These are phyloP conservation scores for Hysterium pulicare DNA, from an alignment of 2,329 filamentous ascomycete species.

Conservation along the genomic window DNA sequence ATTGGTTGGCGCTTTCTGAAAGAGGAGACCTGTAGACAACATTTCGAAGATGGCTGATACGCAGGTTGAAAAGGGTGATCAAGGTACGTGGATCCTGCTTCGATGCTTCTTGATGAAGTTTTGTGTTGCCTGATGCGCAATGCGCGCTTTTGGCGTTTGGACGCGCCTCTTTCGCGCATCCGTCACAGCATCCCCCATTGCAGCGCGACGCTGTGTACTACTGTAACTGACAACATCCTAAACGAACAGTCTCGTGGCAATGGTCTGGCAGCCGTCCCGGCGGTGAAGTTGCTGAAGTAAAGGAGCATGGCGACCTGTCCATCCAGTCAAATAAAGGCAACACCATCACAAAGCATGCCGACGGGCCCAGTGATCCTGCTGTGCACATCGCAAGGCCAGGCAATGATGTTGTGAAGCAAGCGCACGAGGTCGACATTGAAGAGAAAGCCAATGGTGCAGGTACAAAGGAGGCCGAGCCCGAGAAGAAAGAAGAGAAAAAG, in stretches of 20 bases:
- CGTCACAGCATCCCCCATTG: slow-evolving; percentile 31
- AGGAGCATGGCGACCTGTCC: slow-evolving; percentile 57
- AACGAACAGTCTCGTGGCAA: slow-evolving; percentile 58
- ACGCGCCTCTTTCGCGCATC: slow-evolving; percentile 10
- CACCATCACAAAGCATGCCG: slow-evolving; percentile 61
- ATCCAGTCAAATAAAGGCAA: slow-evolving; percentile 62
- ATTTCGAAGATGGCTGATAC: slow-evolving; percentile 32
- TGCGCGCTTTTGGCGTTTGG: slow-evolving; percentile 1
- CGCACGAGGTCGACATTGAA: slow-evolving; percentile 58
- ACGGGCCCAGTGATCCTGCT: slow-evolving; percentile 58
- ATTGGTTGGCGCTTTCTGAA: no score
- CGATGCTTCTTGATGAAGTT: neutral
- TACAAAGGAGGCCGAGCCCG: slow-evolving; percentile 20
- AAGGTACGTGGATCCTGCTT: slow-evolving; percentile 24
- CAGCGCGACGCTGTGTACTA: neutral
- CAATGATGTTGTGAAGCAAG: slow-evolving; percentile 64
- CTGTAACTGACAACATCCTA: slow-evolving; percentile 7
- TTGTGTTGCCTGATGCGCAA: slow-evolving; percentile 3
- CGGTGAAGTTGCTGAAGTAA: slow-evolving; percentile 55
- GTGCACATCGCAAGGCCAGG: slow-evolving; percentile 57
- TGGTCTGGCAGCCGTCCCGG: slow-evolving; percentile 56
- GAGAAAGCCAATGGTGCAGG: slow-evolving; percentile 37
- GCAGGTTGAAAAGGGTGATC: slow-evolving; percentile 34
- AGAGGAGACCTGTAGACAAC: no score
- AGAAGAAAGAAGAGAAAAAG: slow-evolving; percentile 38